Percentiles rank a stretch among this genome's conserved stretches.
Evolutionary conservation across 805 yeast genomes (phyloP).

Genomic region (Yarrowia deformans): DNA sequence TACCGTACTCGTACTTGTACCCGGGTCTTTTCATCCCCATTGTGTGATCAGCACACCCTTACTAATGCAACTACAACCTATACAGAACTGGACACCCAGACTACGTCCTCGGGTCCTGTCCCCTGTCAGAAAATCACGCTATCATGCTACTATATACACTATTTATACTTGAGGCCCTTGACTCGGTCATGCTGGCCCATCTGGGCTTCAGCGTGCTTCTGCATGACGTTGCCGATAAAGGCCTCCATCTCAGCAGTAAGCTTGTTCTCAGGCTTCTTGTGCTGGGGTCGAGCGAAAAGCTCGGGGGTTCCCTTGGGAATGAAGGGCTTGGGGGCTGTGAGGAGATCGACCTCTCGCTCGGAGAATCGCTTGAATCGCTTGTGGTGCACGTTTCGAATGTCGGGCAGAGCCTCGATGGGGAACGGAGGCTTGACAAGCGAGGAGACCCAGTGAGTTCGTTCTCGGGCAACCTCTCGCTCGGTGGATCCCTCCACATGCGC

Average conservation of each 20-base stretch:
- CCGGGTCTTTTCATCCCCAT: no score
- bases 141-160: conserved; percentile 38
- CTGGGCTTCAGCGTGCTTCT: conserved; percentile 35
- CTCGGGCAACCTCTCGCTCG: conserved; percentile 59
- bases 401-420: conserved; percentile 86
- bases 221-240: conserved; percentile 55
- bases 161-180: conserved; percentile 32
- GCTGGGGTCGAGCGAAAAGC: conserved; percentile 49
- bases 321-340: conserved; percentile 81
- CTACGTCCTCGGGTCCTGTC: no score
- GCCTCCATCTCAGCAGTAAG: conserved; percentile 63
- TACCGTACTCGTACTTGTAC: no score
- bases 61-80: no score
- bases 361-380: conserved; percentile 74
- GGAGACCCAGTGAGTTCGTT: conserved; percentile 76
- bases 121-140: background rate
- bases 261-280: conserved; percentile 49
- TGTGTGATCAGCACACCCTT: no score
- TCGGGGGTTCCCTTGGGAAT: conserved; percentile 59
- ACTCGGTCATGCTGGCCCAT: conserved; percentile 37
- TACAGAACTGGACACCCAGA: no score
- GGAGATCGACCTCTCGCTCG: conserved; percentile 65
- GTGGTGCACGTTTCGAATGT: conserved; percentile 81
- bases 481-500: conserved; percentile 52
- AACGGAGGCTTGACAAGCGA: conserved; percentile 71